Evolutionary conservation across 176 grass and related monocot species (phyloP).

Genomic region (Aegilops bicornis): DNA sequence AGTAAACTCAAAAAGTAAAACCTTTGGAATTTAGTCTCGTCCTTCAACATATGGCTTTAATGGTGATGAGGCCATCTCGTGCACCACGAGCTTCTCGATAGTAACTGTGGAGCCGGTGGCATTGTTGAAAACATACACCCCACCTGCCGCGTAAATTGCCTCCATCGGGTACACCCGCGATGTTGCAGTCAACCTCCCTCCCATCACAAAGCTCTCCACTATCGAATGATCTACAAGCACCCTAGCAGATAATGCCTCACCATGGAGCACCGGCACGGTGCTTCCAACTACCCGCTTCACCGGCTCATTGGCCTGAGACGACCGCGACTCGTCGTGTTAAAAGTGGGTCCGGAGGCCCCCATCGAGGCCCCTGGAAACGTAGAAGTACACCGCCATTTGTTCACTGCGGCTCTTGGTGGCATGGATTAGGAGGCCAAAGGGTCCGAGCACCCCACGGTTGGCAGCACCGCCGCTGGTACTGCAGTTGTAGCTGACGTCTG

Average conservation of each 20-base stretch:
- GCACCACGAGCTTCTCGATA: slow-evolving; percentile 32
- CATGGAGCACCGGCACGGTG: slow-evolving; percentile 43
- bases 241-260: slow-evolving; percentile 45
- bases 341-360: slow-evolving; percentile 42
- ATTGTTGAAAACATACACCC: slow-evolving; percentile 60
- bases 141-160: slow-evolving; percentile 37
- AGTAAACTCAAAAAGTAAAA: too few relatives aligned
- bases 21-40: too few relatives aligned
- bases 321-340: slow-evolving; percentile 60
- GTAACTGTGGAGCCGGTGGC: slow-evolving; percentile 30
- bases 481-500: slow-evolving; percentile 41
- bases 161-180: slow-evolving; percentile 60
- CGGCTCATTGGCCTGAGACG: slow-evolving; percentile 46
- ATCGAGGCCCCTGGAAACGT: slow-evolving; percentile 36
- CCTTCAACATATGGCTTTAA: slow-evolving; percentile 37
- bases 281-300: slow-evolving; percentile 53
- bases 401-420: slow-evolving; percentile 26
- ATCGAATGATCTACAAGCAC: slow-evolving; percentile 68
- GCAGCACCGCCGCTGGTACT: slow-evolving; percentile 44
- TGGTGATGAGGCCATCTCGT: slow-evolving; percentile 47
- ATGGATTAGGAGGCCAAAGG: slow-evolving; percentile 52
- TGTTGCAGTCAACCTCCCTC: slow-evolving; percentile 51
- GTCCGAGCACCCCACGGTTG: slow-evolving; percentile 37
- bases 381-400: slow-evolving; percentile 56
- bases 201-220: slow-evolving; percentile 56